These are phyloP conservation scores for Parastagonospora nodorum DNA, from an alignment of 2,329 filamentous ascomycete species.

Conservation along the genomic window DNA sequence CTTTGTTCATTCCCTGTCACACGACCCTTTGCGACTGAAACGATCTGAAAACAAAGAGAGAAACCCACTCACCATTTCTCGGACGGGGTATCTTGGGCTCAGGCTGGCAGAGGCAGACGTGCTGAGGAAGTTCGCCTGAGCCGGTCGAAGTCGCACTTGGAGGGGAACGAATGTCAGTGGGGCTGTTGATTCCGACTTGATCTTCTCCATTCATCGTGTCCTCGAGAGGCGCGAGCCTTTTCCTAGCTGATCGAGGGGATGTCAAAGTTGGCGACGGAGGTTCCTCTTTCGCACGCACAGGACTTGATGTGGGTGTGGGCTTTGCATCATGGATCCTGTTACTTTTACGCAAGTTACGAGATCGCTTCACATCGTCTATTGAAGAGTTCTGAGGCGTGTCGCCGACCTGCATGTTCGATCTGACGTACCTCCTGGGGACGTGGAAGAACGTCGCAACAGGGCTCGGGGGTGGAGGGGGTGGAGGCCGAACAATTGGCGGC, in stretches of 20 bases:
- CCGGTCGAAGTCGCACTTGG: constrained; percentile 35
- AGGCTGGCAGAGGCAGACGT: constrained; percentile 72
- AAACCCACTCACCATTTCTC: constrained; percentile 66
- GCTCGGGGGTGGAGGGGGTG: constrained; percentile 18
- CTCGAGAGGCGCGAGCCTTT: constrained; percentile 29
- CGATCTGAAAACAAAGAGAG: constrained; percentile 22
- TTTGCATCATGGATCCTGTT: constrained; percentile 33
- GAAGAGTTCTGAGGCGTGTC: constrained; percentile 16
- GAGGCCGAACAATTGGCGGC: constrained; percentile 35
- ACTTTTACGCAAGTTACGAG: constrained; percentile 34
- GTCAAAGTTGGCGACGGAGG: constrained; percentile 15
- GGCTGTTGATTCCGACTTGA: constrained; percentile 15
- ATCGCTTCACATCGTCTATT: constrained; percentile 28
- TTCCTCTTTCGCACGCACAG: constrained; percentile 22
- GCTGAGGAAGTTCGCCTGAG: constrained; percentile 43
- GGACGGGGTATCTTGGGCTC: constrained; percentile 74
- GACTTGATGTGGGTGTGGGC: constrained; percentile 21
- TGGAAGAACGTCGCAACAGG: constrained; percentile 42
- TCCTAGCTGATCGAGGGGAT: constrained; percentile 29
- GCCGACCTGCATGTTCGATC: constrained; percentile 37
- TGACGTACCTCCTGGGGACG: constrained; percentile 42
- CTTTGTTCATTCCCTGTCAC: constrained; percentile 31
- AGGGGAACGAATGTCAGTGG: constrained; percentile 22
- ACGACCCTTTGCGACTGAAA: constrained; percentile 8
- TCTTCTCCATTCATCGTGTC: constrained; percentile 23